A percentile compares a stretch with the other conserved stretches of the same genome.
Evolutionary conservation across 2,329 filamentous ascomycete species (phyloP).

Genomic region (Aspergillus brunneoviolaceus): DNA sequence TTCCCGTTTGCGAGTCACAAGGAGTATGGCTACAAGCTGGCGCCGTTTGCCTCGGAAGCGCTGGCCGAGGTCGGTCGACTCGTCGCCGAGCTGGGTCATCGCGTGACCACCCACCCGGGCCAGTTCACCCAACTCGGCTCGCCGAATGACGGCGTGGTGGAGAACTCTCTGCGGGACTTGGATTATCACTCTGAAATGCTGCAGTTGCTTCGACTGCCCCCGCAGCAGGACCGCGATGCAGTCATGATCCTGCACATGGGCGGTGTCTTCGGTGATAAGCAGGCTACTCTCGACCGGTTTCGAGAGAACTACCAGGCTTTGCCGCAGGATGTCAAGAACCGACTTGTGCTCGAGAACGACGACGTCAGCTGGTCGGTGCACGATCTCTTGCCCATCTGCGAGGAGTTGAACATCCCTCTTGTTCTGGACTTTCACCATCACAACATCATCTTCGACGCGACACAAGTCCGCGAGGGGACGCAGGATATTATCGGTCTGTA

Average conservation of each 20-base stretch:
- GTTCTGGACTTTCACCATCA: slow-evolving; percentile 95
- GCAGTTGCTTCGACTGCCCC: slow-evolving; percentile 70
- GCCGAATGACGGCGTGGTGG: slow-evolving; percentile 73
- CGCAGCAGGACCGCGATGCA: slow-evolving; percentile 78
- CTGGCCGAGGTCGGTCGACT: slow-evolving; percentile 75
- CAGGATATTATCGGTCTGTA: slow-evolving; percentile 74
- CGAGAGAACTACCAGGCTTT: slow-evolving; percentile 69
- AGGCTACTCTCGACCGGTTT: slow-evolving; percentile 74
- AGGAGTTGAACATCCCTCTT: slow-evolving; percentile 89
- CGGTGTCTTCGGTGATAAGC: slow-evolving; percentile 84
- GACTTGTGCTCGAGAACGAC: slow-evolving; percentile 90
- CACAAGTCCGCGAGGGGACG: slow-evolving; percentile 76
- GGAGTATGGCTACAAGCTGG: slow-evolving; percentile 81
- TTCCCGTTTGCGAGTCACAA: slow-evolving; percentile 92
- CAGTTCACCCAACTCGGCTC: slow-evolving; percentile 91
- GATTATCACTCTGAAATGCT: slow-evolving; percentile 88
- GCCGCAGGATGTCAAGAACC: slow-evolving; percentile 69
- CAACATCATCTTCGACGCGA: slow-evolving; percentile 82
- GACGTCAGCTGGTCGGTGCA: slow-evolving; percentile 93
- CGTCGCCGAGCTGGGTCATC: slow-evolving; percentile 74
- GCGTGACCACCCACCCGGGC: slow-evolving; percentile 86
- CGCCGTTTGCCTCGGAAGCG: slow-evolving; percentile 75
- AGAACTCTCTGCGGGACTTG: slow-evolving; percentile 74
- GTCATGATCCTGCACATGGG: slow-evolving; percentile 96
- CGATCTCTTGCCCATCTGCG: slow-evolving; percentile 82